Evolutionary conservation across 345 rosid species (phyloP), one percentile per base, ranked within the genome.

Genomic region (Erodium maritimum): DNA sequence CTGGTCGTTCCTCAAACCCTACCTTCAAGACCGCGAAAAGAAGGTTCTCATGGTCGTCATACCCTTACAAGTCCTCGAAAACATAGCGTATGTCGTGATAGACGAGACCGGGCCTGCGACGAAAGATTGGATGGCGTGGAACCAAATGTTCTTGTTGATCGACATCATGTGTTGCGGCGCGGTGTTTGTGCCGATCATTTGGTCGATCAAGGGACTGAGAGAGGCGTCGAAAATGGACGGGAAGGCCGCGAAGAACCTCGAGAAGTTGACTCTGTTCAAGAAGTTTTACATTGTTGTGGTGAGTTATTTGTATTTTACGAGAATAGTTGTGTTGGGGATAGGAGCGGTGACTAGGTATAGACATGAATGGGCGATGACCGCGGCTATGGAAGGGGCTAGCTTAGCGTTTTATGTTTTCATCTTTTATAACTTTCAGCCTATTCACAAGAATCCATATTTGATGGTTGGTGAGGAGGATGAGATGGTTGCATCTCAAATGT

Each of bases 1-100:
- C 0, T 82, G 82, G 88, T 82, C 84, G 2, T 65, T 79, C 69
- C 55, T 82, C 52, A 77, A 77, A 60, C 88, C 88, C 0, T 75
- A 73, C 69, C 79, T 82, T 17, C 81, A 77, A 22, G 82, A 77
- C 29, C 78, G 81, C 6, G 88, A 82, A 24, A 82, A 75, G 55
- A 76, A 75, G 5, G 74, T 82, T 5, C 55, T 82, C 19, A 66
- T 75, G 48, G 61, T 60, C 0, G 77, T 82, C 1, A 75, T 82
- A 37, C 84, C 88, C 0, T 52, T 82, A 13, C 88, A 79, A 56
- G 82, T 79, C 25, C 73, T 82, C 7, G 84, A 77, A 59, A 82
- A 79, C 73, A 67, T 82, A 4, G 82, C 76, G 0, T 71, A 75
- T 29, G 77, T 79, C 8, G 68, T 75, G 0, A 73, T 82, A 3